Percentiles rank a stretch among this genome's conserved stretches.
These are phyloP conservation scores for Penicillium bialowiezense DNA, from an alignment of 495 filamentous ascomycete species.

Conservation along the genomic window DNA sequence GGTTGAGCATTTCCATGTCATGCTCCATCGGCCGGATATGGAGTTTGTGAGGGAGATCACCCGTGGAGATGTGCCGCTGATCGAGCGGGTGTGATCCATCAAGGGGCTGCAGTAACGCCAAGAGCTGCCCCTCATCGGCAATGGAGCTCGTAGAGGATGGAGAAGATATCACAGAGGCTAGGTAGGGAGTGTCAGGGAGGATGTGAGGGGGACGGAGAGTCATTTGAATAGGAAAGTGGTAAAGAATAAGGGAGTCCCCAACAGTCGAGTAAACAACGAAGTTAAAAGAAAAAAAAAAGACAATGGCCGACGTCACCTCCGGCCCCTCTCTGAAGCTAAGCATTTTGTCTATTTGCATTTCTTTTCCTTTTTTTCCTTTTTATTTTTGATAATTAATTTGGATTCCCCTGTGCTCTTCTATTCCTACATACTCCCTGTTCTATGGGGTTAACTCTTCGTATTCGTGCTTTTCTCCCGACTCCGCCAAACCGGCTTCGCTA, in stretches of 20 bases:
- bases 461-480: conserved; percentile 1
- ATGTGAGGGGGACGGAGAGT: too few species aligned
- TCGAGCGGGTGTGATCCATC: conserved; percentile 21
- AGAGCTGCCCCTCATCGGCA: not conserved
- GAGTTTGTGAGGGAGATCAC: conserved; percentile 71
- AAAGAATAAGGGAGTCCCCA: too few species aligned
- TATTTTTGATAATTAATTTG: conserved; percentile 1
- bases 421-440: conserved; percentile 3
- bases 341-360: conserved; percentile 9
- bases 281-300: too few species aligned
- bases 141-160: too few species aligned
- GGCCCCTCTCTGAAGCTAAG: conserved; percentile 11
- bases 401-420: not conserved
- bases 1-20: conserved; percentile 95
- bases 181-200: too few species aligned
- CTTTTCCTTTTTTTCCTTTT: conserved; percentile 1
- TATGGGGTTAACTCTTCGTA: not conserved
- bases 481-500: not conserved
- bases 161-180: too few species aligned
- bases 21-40: conserved; percentile 72
- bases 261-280: too few species aligned
- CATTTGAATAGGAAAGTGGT: too few species aligned
- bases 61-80: conserved; percentile 65
- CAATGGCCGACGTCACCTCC: conserved; percentile 2
- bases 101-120: not conserved